phyloP scores from a whole-genome alignment of 306 rosid genomes.

The Cotoneaster glaucophyllus region DNA sequence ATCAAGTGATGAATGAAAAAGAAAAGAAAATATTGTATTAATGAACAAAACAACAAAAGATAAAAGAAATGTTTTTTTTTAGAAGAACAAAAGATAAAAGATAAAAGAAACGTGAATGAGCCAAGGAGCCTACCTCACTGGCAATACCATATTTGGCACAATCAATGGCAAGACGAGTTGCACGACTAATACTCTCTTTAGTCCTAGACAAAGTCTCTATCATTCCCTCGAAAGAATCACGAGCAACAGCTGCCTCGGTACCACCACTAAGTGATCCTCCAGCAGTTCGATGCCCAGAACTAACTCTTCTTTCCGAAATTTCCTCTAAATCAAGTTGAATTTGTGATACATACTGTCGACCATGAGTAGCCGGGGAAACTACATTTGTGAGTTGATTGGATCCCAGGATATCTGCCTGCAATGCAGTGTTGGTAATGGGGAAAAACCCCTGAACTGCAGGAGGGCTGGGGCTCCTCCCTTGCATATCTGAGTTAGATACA shows the following conservation, averaged over 20 bases:
- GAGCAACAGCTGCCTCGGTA: conserved; percentile 97
- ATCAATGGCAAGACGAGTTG: conserved; percentile 98
- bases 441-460: conserved; percentile 48
- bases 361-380: conserved; percentile 62
- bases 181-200: conserved; percentile 96
- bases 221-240: conserved; percentile 99
- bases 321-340: conserved; percentile 68
- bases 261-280: conserved; percentile 91
- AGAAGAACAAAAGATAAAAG: no score
- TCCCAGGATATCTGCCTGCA: conserved; percentile 51
- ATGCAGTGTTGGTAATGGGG: conserved; percentile 38
- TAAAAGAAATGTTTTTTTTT: not conserved
- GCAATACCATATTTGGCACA: conserved; percentile 99
- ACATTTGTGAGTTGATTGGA: conserved; percentile 34
- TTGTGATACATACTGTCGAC: conserved; percentile 36
- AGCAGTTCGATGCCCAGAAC: conserved; percentile 61
- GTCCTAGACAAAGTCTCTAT: conserved; percentile 99
- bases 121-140: conserved; percentile 60
- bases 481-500: conserved; percentile 30
- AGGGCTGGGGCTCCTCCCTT: conserved; percentile 71
- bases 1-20: not conserved
- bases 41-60: not conserved
- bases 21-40: not conserved
- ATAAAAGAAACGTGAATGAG: not conserved
- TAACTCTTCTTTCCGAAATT: conserved; percentile 58